phyloP scores from a whole-genome alignment of 176 grass and related monocot species.

The Bonia amplexicaulis region DNA sequence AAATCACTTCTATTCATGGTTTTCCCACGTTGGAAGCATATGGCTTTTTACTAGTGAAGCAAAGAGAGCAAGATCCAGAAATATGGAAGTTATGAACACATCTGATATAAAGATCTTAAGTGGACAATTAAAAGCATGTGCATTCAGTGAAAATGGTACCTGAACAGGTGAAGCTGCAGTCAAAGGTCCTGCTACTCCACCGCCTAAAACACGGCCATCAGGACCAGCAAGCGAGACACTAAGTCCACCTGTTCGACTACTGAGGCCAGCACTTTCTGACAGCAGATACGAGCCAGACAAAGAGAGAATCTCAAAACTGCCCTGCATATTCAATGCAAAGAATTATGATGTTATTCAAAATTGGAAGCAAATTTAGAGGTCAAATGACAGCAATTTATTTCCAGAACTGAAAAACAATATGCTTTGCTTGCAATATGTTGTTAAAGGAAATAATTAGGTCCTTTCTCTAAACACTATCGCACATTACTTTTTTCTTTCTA shows the following conservation, averaged over 20 bases:
- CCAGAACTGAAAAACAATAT: background rate
- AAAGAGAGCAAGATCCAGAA: background rate
- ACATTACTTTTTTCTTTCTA: background rate
- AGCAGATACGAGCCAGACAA: conserved; percentile 55
- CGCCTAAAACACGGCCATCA: conserved; percentile 53
- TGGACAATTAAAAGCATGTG: background rate
- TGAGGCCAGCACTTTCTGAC: conserved; percentile 40
- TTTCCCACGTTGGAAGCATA: background rate
- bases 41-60: background rate
- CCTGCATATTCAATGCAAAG: conserved; percentile 31
- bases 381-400: background rate
- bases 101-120: background rate
- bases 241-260: conserved; percentile 50
- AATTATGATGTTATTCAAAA: conserved; percentile 10
- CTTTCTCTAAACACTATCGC: background rate
- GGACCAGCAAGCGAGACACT: conserved; percentile 45
- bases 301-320: conserved; percentile 60
- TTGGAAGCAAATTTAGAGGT: background rate
- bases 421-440: background rate
- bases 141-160: conserved; percentile 27
- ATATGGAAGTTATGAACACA: background rate
- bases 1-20: background rate
- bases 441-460: background rate
- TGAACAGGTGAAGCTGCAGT: conserved; percentile 56
- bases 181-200: conserved; percentile 57